A percentile compares a stretch with the other conserved stretches of the same genome.
Conservation (phyloP, 371 early-diverging fungal species). For the Chytridium lagenaria region DNA sequence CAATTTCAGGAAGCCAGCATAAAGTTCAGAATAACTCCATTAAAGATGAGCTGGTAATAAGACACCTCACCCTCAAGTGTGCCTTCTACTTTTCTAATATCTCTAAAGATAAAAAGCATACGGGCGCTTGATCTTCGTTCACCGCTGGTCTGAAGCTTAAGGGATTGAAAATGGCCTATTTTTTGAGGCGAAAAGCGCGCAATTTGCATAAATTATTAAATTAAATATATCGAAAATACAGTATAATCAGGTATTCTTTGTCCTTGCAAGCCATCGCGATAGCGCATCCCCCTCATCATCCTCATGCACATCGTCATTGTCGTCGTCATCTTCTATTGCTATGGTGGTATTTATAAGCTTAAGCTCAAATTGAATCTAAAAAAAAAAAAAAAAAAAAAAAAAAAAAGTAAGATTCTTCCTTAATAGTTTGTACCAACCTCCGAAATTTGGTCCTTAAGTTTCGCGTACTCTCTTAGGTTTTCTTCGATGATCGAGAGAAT, state of each 20-base stretch:
- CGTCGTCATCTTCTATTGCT: conserved; percentile 26
- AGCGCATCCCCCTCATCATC: conserved; percentile 40
- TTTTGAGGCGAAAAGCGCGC: too few relatives aligned
- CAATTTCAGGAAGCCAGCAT: too few relatives aligned
- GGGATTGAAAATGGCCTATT: too few relatives aligned
- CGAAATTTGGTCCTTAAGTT: conserved; percentile 38
- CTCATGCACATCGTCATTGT: conserved; percentile 15
- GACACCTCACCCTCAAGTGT: too few relatives aligned
- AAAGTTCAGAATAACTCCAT: too few relatives aligned
- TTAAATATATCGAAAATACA: too few relatives aligned
- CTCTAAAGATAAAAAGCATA: too few relatives aligned
- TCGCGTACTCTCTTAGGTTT: conserved; percentile 42
- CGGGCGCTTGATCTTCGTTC: too few relatives aligned
- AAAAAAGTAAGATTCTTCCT: background rate
- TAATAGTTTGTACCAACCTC: conserved; percentile 28
- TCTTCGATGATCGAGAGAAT: conserved; percentile 49
- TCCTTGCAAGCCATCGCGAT: conserved; percentile 34
- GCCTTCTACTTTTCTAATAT: too few relatives aligned
- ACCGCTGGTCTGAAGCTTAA: too few relatives aligned
- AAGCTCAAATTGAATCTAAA: conserved; percentile 41
- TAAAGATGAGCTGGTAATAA: too few relatives aligned
- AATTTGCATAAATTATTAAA: too few relatives aligned
- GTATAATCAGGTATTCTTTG: background rate
- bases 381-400: conserved; percentile 5
- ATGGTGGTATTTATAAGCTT: conserved; percentile 30